Conservation (phyloP, 78 protist species). For the Protostelium mycophagum region DNA sequence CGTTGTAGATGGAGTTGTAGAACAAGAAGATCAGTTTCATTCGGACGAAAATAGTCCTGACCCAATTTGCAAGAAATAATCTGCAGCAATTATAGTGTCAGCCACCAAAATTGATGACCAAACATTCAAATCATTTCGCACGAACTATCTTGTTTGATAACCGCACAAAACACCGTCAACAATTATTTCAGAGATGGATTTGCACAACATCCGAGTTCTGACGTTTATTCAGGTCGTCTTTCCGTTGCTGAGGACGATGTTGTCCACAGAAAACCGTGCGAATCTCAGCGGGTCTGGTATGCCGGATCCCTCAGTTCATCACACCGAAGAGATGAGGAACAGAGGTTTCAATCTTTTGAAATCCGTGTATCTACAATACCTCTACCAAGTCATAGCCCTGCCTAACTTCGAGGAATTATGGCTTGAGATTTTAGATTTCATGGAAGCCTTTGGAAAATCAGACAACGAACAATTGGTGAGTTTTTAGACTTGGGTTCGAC, state of each 20-base stretch:
- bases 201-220: no score
- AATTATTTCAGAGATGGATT: no score
- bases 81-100: no score
- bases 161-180: no score
- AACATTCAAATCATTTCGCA: no score
- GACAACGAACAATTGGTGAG: background rate
- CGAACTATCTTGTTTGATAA: no score
- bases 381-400: background rate
- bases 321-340: background rate
- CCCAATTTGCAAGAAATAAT: no score
- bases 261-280: background rate
- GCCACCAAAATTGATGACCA: no score
- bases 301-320: no score
- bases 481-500: background rate
- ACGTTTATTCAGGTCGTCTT: slow-evolving; percentile 5
- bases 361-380: background rate
- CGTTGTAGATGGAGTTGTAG: no score
- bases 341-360: background rate
- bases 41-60: no score
- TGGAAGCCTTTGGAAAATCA: background rate
- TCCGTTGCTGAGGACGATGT: slow-evolving; percentile 5
- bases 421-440: background rate
- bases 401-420: background rate
- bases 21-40: background rate
- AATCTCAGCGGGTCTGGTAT: no score